These are phyloP conservation scores for Coprinopsis strossmayeri DNA, from an alignment of 768 basidiomycete genomes.

Conservation along the genomic window DNA sequence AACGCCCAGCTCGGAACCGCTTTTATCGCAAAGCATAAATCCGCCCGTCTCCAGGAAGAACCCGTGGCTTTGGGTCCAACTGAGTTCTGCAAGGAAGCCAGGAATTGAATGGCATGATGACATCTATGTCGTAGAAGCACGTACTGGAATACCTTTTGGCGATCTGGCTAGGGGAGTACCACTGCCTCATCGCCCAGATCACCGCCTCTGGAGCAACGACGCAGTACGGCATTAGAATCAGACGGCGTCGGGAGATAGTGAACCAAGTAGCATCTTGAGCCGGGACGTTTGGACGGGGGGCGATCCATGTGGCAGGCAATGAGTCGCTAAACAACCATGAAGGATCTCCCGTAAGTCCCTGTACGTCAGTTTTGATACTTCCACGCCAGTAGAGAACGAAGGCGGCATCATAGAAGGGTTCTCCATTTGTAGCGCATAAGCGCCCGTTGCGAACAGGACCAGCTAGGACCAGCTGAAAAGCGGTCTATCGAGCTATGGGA, in stretches of 20 bases:
- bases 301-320: slow-evolving; percentile 19
- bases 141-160: background rate
- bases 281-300: slow-evolving; percentile 17
- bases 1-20: background rate
- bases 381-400: no score
- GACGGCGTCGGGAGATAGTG: slow-evolving; percentile 1
- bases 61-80: slow-evolving; percentile 12
- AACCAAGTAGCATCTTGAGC: slow-evolving; percentile 4
- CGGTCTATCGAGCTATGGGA: no score
- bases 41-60: slow-evolving; percentile 13
- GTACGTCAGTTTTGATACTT: background rate
- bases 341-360: slow-evolving; percentile 10
- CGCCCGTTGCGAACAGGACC: no score
- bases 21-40: slow-evolving; percentile 2
- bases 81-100: background rate
- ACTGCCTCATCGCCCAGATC: slow-evolving; percentile 8
- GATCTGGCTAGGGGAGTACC: background rate
- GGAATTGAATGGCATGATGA: background rate
- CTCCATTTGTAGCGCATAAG: no score
- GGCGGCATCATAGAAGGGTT: no score
- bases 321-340: slow-evolving; percentile 16
- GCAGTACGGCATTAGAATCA: background rate
- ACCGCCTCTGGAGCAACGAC: slow-evolving; percentile 6
- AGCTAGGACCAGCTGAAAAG: no score
- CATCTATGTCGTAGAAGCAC: background rate